Conservation (phyloP, 1,139 yeast genomes). For the Blastobotrys persicus region DNA sequence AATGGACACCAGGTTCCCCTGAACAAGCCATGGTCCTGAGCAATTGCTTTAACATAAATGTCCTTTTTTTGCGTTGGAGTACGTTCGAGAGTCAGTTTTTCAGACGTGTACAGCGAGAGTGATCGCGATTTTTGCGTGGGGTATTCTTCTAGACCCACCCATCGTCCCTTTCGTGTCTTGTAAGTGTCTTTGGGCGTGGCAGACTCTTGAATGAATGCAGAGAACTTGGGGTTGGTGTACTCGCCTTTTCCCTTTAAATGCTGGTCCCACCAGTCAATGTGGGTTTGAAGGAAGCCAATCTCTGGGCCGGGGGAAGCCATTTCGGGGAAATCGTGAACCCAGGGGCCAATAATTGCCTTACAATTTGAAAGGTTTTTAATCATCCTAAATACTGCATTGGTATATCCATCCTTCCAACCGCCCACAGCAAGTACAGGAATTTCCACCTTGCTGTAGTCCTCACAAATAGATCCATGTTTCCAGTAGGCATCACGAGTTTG, state of each 20-base stretch:
- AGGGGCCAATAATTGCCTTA: conserved; percentile 43
- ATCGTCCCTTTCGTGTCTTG: conserved; percentile 39
- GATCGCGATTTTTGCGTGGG: conserved; percentile 3
- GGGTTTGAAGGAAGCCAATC: conserved; percentile 43
- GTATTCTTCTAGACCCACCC: conserved; percentile 35
- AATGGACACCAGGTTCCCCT: conserved; percentile 47
- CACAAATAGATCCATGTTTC: conserved; percentile 36
- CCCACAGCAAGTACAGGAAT: conserved; percentile 45
- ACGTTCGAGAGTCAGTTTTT: background rate
- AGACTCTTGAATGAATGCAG: conserved; percentile 46
- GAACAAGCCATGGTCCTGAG: conserved; percentile 41
- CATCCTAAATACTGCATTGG: conserved; percentile 44
- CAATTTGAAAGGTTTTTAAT: conserved; percentile 39
- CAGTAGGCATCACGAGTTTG: conserved; percentile 43
- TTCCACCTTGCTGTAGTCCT: conserved; percentile 40
- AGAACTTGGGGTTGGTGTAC: conserved; percentile 33
- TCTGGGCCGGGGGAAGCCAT: conserved; percentile 45
- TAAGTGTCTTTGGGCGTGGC: conserved; percentile 38
- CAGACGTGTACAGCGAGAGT: background rate
- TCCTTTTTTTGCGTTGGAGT: background rate
- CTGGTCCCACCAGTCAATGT: conserved; percentile 41
- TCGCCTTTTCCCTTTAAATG: conserved; percentile 34
- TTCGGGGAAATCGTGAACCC: conserved; percentile 49
- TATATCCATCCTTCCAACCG: conserved; percentile 48
- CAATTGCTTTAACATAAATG: conserved; percentile 31